Evolutionary conservation across 345 rosid species (phyloP).

Genomic region (Acer negundo): DNA sequence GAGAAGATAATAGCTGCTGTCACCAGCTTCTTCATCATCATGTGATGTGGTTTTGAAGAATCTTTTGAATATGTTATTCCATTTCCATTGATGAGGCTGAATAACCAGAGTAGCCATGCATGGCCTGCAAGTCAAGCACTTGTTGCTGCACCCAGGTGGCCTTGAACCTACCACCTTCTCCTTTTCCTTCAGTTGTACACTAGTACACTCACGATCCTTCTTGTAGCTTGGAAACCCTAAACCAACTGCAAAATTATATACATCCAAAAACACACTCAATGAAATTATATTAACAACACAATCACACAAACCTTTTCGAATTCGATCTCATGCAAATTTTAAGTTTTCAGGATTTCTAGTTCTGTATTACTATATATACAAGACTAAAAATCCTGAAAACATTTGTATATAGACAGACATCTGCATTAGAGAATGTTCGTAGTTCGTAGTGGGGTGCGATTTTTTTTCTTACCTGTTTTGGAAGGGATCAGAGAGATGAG

Average conservation of each 20-base stretch:
- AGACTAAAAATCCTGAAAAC: too few species aligned
- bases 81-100: constrained; percentile 20
- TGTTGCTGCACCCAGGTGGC: constrained; percentile 43
- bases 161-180: constrained; percentile 43
- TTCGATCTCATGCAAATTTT: too few species aligned
- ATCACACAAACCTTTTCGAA: too few species aligned
- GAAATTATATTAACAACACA: not conserved
- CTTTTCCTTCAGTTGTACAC: not conserved
- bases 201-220: not conserved
- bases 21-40: constrained; percentile 13
- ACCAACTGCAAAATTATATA: constrained; percentile 17
- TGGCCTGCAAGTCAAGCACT: constrained; percentile 45
- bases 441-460: too few species aligned
- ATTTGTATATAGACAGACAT: not conserved
- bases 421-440: not conserved
- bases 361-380: too few species aligned
- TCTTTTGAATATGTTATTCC: not conserved
- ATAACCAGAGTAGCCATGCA: constrained; percentile 43
- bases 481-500: constrained; percentile 10
- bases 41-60: not conserved
- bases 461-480: constrained; percentile 15
- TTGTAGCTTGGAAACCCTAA: not conserved
- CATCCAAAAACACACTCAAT: not conserved
- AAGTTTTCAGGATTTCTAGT: too few species aligned
- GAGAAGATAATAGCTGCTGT: constrained; percentile 35